phyloP scores from a whole-genome alignment of 163 green algal species.

The Dunaliella salina region DNA sequence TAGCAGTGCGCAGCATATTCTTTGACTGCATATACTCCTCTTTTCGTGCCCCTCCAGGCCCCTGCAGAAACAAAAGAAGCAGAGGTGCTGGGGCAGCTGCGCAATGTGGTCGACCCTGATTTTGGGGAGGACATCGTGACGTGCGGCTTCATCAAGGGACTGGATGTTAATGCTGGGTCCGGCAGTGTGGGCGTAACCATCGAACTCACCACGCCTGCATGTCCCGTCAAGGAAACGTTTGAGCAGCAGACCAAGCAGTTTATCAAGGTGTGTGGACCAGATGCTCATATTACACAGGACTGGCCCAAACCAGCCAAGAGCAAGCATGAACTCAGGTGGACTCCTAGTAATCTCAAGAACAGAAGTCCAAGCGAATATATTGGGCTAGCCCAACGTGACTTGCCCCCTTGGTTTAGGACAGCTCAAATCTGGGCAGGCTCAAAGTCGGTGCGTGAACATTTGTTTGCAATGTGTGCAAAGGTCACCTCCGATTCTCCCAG shows the following conservation, averaged over 20 bases:
- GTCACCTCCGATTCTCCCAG: too few relatives aligned
- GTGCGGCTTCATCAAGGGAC: slow-evolving; percentile 91
- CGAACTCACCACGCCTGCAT: slow-evolving; percentile 95
- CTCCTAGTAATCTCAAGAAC: too few relatives aligned
- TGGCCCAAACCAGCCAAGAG: too few relatives aligned
- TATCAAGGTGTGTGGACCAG: slow-evolving; percentile 40
- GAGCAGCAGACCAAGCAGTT: slow-evolving; percentile 60
- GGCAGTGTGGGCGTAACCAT: slow-evolving; percentile 72
- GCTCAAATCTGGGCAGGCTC: too few relatives aligned
- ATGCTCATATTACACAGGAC: too few relatives aligned
- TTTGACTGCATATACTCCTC: background rate
- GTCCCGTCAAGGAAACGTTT: slow-evolving; percentile 94
- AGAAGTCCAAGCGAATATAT: too few relatives aligned
- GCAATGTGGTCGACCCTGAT: slow-evolving; percentile 91
- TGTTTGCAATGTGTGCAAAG: too few relatives aligned
- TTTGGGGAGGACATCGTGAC: slow-evolving; percentile 93
- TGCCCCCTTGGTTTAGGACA: too few relatives aligned
- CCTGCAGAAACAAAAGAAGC: slow-evolving; percentile 17
- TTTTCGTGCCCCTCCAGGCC: slow-evolving; percentile 8
- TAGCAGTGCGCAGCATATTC: background rate
- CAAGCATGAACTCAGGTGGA: too few relatives aligned
- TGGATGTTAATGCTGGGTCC: slow-evolving; percentile 46
- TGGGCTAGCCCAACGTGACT: too few relatives aligned
- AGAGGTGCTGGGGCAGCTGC: slow-evolving; percentile 79
- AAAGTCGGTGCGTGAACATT: too few relatives aligned